Conservation (phyloP, 2,329 filamentous ascomycete genomes). For the Dichotomopilus funicola region DNA sequence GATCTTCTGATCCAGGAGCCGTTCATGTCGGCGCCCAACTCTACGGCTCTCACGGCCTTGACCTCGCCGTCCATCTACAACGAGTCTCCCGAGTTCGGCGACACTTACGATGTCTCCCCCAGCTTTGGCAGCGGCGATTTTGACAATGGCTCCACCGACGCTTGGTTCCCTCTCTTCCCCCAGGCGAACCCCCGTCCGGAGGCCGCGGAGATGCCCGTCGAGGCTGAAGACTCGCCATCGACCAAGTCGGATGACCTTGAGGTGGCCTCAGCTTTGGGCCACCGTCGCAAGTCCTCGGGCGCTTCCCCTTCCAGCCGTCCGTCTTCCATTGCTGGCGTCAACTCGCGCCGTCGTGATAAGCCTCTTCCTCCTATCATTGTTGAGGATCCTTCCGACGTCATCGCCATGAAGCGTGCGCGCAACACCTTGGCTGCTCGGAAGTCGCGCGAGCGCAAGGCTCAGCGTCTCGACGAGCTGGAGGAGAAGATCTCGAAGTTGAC, state of each 20-base stretch:
- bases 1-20: constrained; percentile 67
- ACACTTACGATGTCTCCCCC: constrained; percentile 72
- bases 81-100: constrained; percentile 66
- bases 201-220: constrained; percentile 22
- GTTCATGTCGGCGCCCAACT: constrained; percentile 72
- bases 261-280: constrained; percentile 34
- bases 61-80: constrained; percentile 77
- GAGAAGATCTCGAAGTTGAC: constrained; percentile 63
- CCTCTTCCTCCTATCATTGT: constrained; percentile 72
- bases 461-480: constrained; percentile 69
- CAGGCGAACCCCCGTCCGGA: constrained; percentile 32
- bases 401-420: constrained; percentile 87
- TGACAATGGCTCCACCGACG: constrained; percentile 41
- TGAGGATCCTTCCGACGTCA: constrained; percentile 63
- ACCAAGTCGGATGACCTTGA: constrained; percentile 45
- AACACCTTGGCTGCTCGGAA: constrained; percentile 93
- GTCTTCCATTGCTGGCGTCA: constrained; percentile 64
- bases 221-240: constrained; percentile 37
- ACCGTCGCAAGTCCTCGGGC: constrained; percentile 40
- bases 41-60: constrained; percentile 71
- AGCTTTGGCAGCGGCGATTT: constrained; percentile 60
- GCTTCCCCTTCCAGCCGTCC: constrained; percentile 48
- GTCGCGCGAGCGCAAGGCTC: constrained; percentile 79
- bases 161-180: constrained; percentile 72
- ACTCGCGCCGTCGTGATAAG: constrained; percentile 70